Percentiles rank a stretch among this genome's conserved stretches.
These are phyloP conservation scores for Catharanthus roseus DNA, from an alignment of 257 asterid genomes.

Conservation along the genomic window DNA sequence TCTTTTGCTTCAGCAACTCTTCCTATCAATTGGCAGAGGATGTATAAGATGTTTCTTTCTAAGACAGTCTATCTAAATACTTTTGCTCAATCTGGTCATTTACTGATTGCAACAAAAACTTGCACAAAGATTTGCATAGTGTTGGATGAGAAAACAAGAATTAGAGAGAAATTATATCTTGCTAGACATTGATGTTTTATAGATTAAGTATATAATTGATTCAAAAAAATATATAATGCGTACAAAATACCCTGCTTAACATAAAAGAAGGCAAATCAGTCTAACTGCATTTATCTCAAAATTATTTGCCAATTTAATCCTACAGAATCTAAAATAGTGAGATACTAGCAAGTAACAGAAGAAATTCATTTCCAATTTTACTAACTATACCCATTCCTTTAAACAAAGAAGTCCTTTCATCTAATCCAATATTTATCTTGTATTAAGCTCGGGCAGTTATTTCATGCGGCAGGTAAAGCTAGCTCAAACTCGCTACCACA, in stretches of 20 bases:
- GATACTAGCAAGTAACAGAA: background rate
- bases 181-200: background rate
- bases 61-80: background rate
- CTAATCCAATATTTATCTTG: background rate
- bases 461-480: background rate
- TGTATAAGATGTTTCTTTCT: slow-evolving; percentile 1
- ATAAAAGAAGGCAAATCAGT: background rate
- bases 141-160: background rate
- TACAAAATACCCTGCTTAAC: background rate
- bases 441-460: background rate
- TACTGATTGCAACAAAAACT: no score
- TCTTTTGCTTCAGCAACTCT: slow-evolving; percentile 66
- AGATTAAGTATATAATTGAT: background rate
- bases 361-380: background rate
- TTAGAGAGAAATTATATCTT: background rate
- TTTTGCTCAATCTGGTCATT: background rate
- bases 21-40: slow-evolving; percentile 38
- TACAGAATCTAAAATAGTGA: background rate
- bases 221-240: no score
- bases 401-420: background rate
- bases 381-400: background rate
- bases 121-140: background rate
- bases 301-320: background rate
- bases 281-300: background rate
- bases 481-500: background rate